Base-by-base conservation (phyloP, 495 filamentous ascomycete species). In the Aspergillus avenaceus region DNA sequence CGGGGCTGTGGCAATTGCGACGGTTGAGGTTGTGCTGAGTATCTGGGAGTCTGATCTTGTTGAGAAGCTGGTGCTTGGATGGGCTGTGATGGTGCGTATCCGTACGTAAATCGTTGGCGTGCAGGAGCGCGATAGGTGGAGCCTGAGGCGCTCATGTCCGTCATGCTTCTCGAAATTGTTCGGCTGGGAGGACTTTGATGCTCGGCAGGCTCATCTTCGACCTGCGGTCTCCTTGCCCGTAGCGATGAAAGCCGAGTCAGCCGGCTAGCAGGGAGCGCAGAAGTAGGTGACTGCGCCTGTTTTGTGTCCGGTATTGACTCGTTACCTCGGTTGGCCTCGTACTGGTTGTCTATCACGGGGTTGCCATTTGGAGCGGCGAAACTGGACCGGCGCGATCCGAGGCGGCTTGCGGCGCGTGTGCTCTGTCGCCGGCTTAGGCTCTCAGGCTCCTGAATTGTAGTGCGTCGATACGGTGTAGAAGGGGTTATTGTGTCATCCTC, bases 361-460 rank as follows among this genome's bases (percentile, higher is more conserved):
- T 49, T 51, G 19, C 16, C 45, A 25, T 69, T 74, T 11, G 71
- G 54, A 42, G 74, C 74, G 14, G 85, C 70, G 41, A 87, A 62
- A 38, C 81, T 89, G 41, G 73, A 74, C 44, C 90, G 77, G 54
- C 84, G 83, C 41, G 87, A 84, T 63, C 92, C 88, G 26, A 88
- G 73, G 14, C 87, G 84, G 55, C 83, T 84, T 34, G 84, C 69
- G 8, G 85, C 77, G 54, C 88, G 80, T 9, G 76, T 86, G 72
- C 73, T 62, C 63, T 74, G 46, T 67, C 59, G 62, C 28, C 62
- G 60, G 34, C 59, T 46, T n/a, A 60, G 8, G 11, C 29, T 46
- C 52, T 75, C 69, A 5, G 73, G 66, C 47, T 82, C 78, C n/a
- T 70, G 64, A 37, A 60, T 79, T 12, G 63, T 48, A 46, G 58